Conservation (phyloP, 2,329 filamentous ascomycete genomes). For the Pestalotiopsis sp. region DNA sequence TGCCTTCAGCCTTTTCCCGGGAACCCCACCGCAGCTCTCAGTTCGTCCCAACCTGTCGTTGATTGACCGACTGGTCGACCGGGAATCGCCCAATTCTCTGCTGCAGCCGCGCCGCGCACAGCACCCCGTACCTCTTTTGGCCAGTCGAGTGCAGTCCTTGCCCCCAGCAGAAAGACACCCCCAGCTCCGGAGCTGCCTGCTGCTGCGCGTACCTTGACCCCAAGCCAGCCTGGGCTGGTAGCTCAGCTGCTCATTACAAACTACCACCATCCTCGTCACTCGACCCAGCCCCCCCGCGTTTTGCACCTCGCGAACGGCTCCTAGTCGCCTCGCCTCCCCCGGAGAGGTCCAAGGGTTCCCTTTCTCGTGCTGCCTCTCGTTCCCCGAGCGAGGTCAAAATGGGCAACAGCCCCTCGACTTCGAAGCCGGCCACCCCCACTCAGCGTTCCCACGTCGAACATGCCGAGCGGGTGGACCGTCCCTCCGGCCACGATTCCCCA, state of each 20-base stretch:
- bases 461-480: slow-evolving; percentile 25
- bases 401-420: slow-evolving; percentile 18
- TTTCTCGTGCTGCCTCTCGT: background rate
- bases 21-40: background rate
- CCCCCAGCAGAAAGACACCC: background rate
- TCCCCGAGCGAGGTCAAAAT: slow-evolving; percentile 3
- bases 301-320: slow-evolving; percentile 1
- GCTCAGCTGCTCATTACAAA: slow-evolving; percentile 3
- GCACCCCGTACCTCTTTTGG: background rate
- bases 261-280: slow-evolving; percentile 5
- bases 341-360: background rate
- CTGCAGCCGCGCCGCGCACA: background rate
- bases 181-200: background rate
- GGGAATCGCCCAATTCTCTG: background rate
- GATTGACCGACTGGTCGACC: background rate
- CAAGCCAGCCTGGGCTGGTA: background rate
- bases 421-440: slow-evolving; percentile 36
- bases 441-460: slow-evolving; percentile 20
- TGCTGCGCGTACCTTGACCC: background rate
- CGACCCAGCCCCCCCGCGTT: background rate
- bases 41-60: background rate
- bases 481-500: slow-evolving; percentile 30
- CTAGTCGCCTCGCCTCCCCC: background rate
- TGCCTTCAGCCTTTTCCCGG: background rate
- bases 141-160: background rate